Evolutionary conservation across 1,284 basidiomycete genomes (phyloP), one percentile per base, ranked within the genome.

Genomic region (Apiotrichum gamsii): DNA sequence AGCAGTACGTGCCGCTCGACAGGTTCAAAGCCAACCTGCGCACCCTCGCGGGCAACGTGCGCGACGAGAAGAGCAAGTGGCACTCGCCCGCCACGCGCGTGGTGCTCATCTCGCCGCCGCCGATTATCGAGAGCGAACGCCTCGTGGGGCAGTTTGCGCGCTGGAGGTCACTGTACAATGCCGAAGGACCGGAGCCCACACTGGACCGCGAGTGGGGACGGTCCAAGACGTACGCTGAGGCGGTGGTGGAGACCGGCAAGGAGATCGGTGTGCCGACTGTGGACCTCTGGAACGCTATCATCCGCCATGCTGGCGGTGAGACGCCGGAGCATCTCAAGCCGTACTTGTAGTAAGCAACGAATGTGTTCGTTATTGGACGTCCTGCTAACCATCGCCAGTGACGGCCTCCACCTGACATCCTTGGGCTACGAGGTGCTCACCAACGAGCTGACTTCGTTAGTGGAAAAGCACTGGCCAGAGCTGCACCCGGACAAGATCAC

Each of bases 61-160:
- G 75, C 39, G 77, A 77, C 2, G 77, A 82, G 0, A 64, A 74
- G 18, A 90, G 87, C 3, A 67, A 75, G 9, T 79, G 80, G 65
- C 80, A 87, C 72, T 83, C 83, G 3, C 83, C 86, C 1, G 61
- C 76, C n/a, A 90, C 90, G 33, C 77, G 78, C 41, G 77, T 94
- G 54, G 72, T 94, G 40, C 75, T 94, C 49, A 80, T 94, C 53
- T 86, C 85, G 5, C 84, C 89, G 14, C 88, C 90, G 4, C 90
- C 90, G 2, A 77, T 91, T 46, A 84, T 85, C 59, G 80, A 80
- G 4, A 66, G 65, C 20, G 69, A 74, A 24, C 74, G 78, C 37
- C 21, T 18, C 15, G 20, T 21, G 13, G 45, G 34, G 3, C 50
- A 52, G 47, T 65, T 74, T 33, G 78, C 78, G 29, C 73, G 51